Evolutionary conservation across 257 asterid genomes (phyloP), one percentile per base, ranked within the genome.

Genomic region (Catharanthus roseus): DNA sequence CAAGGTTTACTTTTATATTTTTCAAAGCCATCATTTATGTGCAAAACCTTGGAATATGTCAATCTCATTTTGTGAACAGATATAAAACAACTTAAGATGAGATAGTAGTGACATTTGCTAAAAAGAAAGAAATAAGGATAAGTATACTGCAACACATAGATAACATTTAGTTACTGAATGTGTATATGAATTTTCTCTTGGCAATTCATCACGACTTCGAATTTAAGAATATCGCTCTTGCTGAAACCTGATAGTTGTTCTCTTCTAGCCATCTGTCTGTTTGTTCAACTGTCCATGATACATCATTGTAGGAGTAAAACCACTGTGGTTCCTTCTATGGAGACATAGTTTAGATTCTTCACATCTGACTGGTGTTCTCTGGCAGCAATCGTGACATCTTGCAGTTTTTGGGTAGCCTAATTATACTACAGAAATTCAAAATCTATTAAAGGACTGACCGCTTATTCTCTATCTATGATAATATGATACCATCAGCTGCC

Each of bases 1-100:
- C 96, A 86, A 84, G 96, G 97, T 93, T 74, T 75, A 65, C 47
- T 73, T 72, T 79, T 50, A 23, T 55, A 60, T 64, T 62, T 72
- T 33, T 70, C 63, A 19, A n/a, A 21, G 26, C 58, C 60, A 62
- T 67, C 26, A 74, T 34, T 26, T 57, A 18, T 26, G 69, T 58
- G 69, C 21, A 4, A 26, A 24, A 16, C 53, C 36, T 74, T 44
- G 47, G 24, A 53, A 18, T 54, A 28, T 60, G 6, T 60, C 38
- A 6, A 4, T 68, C 12, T 67, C 42, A 41, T 50, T 18, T 55
- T 31, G 36, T 44, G 69, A 31, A 60, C 65, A 33, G 18, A 3
- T 34, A 45, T 44, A 31, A 23, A 19, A 68, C n/a, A 47, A 47
- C 54, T 7, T 38, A 21, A 6, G 68, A 61, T 68, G 24, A 42